phyloP scores from a whole-genome alignment of 306 rosid genomes.

The Gillenia trifoliata region DNA sequence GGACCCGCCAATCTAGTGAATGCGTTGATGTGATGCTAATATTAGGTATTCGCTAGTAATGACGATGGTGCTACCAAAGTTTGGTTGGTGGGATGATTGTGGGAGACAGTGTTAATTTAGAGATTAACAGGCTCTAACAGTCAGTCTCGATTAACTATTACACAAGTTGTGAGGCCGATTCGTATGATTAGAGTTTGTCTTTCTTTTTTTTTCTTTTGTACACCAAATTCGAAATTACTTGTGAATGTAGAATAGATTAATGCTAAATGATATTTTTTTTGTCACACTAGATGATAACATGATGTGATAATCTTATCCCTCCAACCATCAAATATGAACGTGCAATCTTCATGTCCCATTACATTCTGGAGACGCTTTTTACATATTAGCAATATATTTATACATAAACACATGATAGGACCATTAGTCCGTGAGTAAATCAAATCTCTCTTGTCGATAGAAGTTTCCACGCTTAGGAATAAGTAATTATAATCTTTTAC shows the following conservation, averaged over 20 bases:
- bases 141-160: too few relatives aligned
- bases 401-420: too few relatives aligned
- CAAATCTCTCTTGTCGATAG: background rate
- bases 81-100: background rate
- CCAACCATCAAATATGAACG: background rate
- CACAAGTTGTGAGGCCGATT: background rate
- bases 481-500: background rate
- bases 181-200: background rate
- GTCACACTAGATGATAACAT: too few relatives aligned
- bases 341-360: background rate
- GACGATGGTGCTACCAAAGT: background rate
- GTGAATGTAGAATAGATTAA: too few relatives aligned
- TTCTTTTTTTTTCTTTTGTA: too few relatives aligned
- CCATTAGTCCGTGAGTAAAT: too few relatives aligned
- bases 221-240: too few relatives aligned
- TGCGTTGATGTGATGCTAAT: background rate
- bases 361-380: background rate
- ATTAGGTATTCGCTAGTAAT: background rate
- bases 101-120: background rate
- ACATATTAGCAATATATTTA: background rate
- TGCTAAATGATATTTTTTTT: too few relatives aligned
- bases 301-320: background rate
- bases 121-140: background rate
- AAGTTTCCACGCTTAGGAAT: background rate
- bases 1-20: background rate